Evolutionary conservation across 768 basidiomycete species (phyloP).

Genomic region (Russula emetica): DNA sequence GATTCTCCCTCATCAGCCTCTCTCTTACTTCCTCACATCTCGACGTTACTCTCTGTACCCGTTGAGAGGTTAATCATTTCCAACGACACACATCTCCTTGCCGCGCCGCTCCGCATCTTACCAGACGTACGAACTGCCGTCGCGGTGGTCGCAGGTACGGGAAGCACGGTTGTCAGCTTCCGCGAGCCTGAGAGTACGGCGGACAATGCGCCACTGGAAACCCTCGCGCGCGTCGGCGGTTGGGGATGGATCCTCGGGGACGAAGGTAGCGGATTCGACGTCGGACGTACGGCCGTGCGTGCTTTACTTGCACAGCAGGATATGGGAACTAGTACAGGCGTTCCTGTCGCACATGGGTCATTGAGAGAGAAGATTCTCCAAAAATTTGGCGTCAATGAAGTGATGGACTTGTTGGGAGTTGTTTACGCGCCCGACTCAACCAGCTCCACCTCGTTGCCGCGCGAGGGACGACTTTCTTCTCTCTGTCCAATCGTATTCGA

Average conservation of each 20-base stretch:
- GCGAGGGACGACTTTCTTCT: slow-evolving; percentile 72
- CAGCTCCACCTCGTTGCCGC: slow-evolving; percentile 35
- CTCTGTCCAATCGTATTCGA: slow-evolving; percentile 74
- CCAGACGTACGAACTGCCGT: slow-evolving; percentile 58
- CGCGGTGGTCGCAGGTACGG: slow-evolving; percentile 77
- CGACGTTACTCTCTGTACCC: slow-evolving; percentile 56
- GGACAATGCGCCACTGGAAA: slow-evolving; percentile 7
- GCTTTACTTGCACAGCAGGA: slow-evolving; percentile 59
- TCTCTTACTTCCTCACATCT: slow-evolving; percentile 50
- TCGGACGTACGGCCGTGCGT: slow-evolving; percentile 72
- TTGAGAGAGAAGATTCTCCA: slow-evolving; percentile 49
- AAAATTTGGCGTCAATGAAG: slow-evolving; percentile 50
- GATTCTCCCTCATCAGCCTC: slow-evolving; percentile 65
- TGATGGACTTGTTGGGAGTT: slow-evolving; percentile 60
- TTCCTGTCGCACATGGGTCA: slow-evolving; percentile 13
- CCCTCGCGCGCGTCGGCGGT: slow-evolving; percentile 17
- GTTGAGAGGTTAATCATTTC: slow-evolving; percentile 52
- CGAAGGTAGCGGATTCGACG: slow-evolving; percentile 77
- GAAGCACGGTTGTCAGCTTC: slow-evolving; percentile 71
- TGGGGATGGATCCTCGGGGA: slow-evolving; percentile 26
- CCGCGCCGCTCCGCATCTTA: slow-evolving; percentile 66
- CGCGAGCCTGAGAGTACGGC: slow-evolving; percentile 35
- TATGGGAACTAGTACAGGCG: slow-evolving; percentile 37
- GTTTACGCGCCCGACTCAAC: slow-evolving; percentile 61
- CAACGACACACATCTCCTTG: slow-evolving; percentile 84